phyloP scores from a whole-genome alignment of 352 stramenopile genomes.

The Blastocystis sp. region DNA sequence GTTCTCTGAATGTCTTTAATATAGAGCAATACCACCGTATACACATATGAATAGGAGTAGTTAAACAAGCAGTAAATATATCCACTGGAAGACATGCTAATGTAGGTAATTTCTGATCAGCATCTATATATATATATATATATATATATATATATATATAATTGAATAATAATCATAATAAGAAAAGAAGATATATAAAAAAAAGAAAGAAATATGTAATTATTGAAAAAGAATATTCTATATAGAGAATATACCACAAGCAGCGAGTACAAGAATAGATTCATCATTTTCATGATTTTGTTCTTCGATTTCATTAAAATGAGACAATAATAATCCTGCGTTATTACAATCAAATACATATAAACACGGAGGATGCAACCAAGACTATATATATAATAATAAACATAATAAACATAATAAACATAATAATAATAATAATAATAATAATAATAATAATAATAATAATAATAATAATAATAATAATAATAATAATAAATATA shows the following conservation, averaged over 20 bases:
- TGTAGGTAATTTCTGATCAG: slow-evolving; percentile 77
- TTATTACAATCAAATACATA: slow-evolving; percentile 92
- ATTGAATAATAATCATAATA: too few relatives aligned
- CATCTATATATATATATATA: slow-evolving; percentile 37
- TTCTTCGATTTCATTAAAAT: slow-evolving; percentile 54
- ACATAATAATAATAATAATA: neutral
- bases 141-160: neutral
- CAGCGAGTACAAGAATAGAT: slow-evolving; percentile 9
- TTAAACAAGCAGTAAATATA: slow-evolving; percentile 97
- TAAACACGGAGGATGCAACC: slow-evolving; percentile 72
- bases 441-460: neutral
- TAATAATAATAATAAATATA: neutral
- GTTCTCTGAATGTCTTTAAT: slow-evolving; percentile 24
- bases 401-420: too few relatives aligned
- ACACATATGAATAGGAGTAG: slow-evolving; percentile 88
- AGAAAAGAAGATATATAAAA: neutral
- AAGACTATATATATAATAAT: slow-evolving; percentile 55
- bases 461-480: neutral
- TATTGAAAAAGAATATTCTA: too few relatives aligned
- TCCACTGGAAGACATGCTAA: slow-evolving; percentile 87
- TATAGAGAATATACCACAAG: neutral
- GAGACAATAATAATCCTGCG: slow-evolving; percentile 75
- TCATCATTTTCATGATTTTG: slow-evolving; percentile 34
- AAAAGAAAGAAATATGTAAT: too few relatives aligned
- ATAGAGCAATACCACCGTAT: slow-evolving; percentile 82